Percentiles rank a stretch among this genome's conserved stretches.
phyloP scores from a whole-genome alignment of 2,329 filamentous ascomycete genomes.

The Oidium heveae region DNA sequence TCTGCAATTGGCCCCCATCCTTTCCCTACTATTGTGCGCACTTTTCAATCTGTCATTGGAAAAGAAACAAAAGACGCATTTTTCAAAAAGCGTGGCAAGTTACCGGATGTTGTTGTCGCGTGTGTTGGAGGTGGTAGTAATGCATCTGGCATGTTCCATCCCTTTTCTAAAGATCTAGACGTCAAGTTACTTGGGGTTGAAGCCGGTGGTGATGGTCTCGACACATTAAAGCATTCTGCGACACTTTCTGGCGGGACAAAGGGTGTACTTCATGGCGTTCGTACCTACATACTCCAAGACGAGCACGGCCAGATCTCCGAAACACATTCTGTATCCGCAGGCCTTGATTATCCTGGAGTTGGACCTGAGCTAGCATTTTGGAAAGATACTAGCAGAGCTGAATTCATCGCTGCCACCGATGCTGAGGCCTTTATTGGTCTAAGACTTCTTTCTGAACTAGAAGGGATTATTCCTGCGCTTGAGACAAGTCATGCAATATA shows the following conservation, averaged over 20 bases:
- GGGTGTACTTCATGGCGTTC: conserved; percentile 84
- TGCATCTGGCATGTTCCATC: conserved; percentile 94
- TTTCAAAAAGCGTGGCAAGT: conserved; percentile 56
- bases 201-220: conserved; percentile 77
- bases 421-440: conserved; percentile 76
- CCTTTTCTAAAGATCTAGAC: conserved; percentile 60
- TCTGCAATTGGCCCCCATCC: conserved; percentile 94
- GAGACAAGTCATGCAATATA: conserved; percentile 86
- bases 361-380: conserved; percentile 76
- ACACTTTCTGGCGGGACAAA: conserved; percentile 69
- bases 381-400: conserved; percentile 75
- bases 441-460: conserved; percentile 57
- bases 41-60: conserved; percentile 92
- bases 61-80: conserved; percentile 87
- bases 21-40: conserved; percentile 91
- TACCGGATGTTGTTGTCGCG: conserved; percentile 87
- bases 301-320: conserved; percentile 79
- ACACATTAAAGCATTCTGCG: conserved; percentile 65
- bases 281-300: conserved; percentile 87
- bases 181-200: conserved; percentile 87
- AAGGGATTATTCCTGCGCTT: conserved; percentile 90
- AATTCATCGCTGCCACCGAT: conserved; percentile 79
- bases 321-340: conserved; percentile 89
- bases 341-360: conserved; percentile 90
- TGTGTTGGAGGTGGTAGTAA: conserved; percentile 93